Evolutionary conservation across 768 basidiomycete species (phyloP), one percentile per base, ranked within the genome.

Genomic region (Naganishia onofrii): DNA sequence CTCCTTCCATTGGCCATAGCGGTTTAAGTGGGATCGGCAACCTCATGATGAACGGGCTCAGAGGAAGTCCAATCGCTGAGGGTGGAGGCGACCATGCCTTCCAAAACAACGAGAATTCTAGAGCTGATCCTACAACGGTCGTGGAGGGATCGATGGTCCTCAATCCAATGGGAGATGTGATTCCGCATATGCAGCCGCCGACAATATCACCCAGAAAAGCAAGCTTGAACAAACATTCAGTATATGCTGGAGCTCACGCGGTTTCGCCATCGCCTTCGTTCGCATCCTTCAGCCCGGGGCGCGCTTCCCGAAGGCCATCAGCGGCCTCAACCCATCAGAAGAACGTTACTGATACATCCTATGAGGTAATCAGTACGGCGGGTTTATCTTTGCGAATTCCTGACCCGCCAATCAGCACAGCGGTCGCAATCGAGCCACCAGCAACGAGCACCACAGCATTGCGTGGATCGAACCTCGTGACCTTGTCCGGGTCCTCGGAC

Each of bases 281-380:
- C 10, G 38, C 42, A 15, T 63, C 60, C 10, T 63, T 63, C 65
- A 28, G 34, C 23, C 38, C 42, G 13, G 42, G 53, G 6, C 64
- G n/a, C 9, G 26, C 9, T 26, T 21, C 26, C 6, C n/a, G 28
- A 12, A 42, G 23, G 26, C 57, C 19, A 17, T 69, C 68, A 10
- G 48, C 48, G 23, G 31, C 68, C 23, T 63, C 48, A 3, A 46
- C 26, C 15, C 2, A 34, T 15, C 52, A 55, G 31, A 4, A 36
- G 28, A 36, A 57, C 21, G 54, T 54, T 9, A 34, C 23, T 21
- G 69, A 70, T 19, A 34, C 52, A 6, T 70, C 69, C 3, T 65
- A 64, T 36, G 69, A 70, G 31, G 34, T 70, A 28, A 58, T 70
- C 8, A 52, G 64, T 38, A 60, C 28, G 65, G 29, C 28, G 29